A percentile compares a stretch with the other conserved stretches of the same genome.
These are phyloP conservation scores for Lojkania enalia DNA, from an alignment of 2,329 filamentous ascomycete genomes.

Conservation along the genomic window DNA sequence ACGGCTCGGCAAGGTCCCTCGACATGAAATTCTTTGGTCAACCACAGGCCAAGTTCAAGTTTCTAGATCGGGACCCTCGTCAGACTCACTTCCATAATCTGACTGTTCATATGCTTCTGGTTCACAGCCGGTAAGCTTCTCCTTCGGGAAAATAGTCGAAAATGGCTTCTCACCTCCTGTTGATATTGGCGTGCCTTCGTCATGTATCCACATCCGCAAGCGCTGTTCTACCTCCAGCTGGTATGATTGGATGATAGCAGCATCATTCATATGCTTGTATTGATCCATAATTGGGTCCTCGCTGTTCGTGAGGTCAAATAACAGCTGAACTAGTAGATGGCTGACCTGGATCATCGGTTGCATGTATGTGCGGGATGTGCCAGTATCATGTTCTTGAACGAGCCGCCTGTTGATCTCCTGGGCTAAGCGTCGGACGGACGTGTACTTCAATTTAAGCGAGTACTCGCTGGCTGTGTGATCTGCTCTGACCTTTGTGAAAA, in stretches of 20 bases:
- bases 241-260: constrained; percentile 26
- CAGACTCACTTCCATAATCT: constrained; percentile 44
- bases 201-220: constrained; percentile 30
- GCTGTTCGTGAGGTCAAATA: constrained; percentile 22
- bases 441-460: constrained; percentile 26
- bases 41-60: no score
- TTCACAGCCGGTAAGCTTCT: constrained; percentile 9
- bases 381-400: constrained; percentile 26
- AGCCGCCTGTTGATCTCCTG: constrained; percentile 27
- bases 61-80: constrained; percentile 28
- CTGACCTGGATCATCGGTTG: constrained; percentile 29
- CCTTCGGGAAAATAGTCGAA: neutral
- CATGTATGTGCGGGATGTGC: constrained; percentile 28
- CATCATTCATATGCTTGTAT: constrained; percentile 28
- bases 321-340: constrained; percentile 21
- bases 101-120: constrained; percentile 40
- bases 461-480: constrained; percentile 20
- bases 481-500: constrained; percentile 23
- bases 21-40: no score
- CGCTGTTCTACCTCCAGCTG: constrained; percentile 24
- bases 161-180: constrained; percentile 21
- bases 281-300: constrained; percentile 25
- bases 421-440: constrained; percentile 20
- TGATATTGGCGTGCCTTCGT: constrained; percentile 35
- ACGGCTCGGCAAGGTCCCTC: no score